phyloP scores from a whole-genome alignment of 345 rosid genomes.

The Acer negundo region DNA sequence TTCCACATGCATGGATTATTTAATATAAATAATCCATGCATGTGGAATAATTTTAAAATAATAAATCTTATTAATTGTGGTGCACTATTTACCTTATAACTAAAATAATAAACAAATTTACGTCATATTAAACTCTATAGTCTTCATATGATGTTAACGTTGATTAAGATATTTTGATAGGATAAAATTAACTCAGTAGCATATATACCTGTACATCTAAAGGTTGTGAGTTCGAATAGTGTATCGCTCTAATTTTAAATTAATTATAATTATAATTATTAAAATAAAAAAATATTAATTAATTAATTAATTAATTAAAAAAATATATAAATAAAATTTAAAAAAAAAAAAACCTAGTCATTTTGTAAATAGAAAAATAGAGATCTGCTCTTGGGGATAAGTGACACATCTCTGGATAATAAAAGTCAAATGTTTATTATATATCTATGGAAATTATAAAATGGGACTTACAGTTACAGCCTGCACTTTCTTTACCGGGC shows the following conservation, averaged over 20 bases:
- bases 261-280: too few relatives aligned
- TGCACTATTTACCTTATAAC: not conserved
- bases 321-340: too few relatives aligned
- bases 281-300: too few relatives aligned
- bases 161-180: not conserved
- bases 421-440: not conserved
- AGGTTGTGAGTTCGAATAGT: too few relatives aligned
- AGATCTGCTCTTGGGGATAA: not conserved
- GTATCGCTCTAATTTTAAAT: too few relatives aligned
- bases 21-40: too few relatives aligned
- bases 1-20: conserved; percentile 1
- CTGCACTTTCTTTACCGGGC: not conserved
- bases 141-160: not conserved
- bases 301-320: too few relatives aligned
- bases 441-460: not conserved
- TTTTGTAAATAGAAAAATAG: not conserved
- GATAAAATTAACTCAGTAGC: too few relatives aligned
- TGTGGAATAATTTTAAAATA: not conserved
- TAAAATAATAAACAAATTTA: not conserved
- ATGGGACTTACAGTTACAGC: not conserved
- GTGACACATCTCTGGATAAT: not conserved
- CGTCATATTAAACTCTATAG: too few relatives aligned
- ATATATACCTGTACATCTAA: too few relatives aligned
- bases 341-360: not conserved
- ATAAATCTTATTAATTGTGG: not conserved